These are phyloP conservation scores for Tanacetum coccineum DNA, from an alignment of 129 eudicot genomes.

Conservation along the genomic window DNA sequence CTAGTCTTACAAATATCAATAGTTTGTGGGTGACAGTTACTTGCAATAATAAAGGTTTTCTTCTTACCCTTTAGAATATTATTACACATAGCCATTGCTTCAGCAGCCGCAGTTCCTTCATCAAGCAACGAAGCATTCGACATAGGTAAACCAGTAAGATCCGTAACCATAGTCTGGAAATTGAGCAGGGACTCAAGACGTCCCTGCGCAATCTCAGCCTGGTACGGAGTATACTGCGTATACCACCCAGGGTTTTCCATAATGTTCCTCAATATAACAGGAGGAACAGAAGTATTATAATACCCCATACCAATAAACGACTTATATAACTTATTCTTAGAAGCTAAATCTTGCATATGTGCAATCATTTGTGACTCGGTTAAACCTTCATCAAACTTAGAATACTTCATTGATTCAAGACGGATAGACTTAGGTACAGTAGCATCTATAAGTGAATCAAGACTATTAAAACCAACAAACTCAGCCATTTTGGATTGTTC, in stretches of 20 bases:
- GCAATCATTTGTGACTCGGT: slow-evolving; percentile 87
- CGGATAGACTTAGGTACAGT: slow-evolving; percentile 90
- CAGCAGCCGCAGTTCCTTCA: slow-evolving; percentile 97
- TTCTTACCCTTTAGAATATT: slow-evolving; percentile 78
- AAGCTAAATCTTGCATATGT: slow-evolving; percentile 78
- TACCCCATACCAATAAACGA: slow-evolving; percentile 95
- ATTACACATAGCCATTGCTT: slow-evolving; percentile 99
- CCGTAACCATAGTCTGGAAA: slow-evolving; percentile 86
- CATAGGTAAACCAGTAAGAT: slow-evolving; percentile 89
- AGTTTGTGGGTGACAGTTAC: slow-evolving; percentile 92
- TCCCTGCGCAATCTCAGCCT: slow-evolving; percentile 94
- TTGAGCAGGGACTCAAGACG: slow-evolving; percentile 81
- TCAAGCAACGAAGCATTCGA: slow-evolving; percentile 89
- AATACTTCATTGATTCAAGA: slow-evolving; percentile 54
- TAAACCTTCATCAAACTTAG: slow-evolving; percentile 73
- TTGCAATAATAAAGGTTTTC: slow-evolving; percentile 82
- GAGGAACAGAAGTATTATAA: slow-evolving; percentile 79
- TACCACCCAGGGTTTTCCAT: slow-evolving; percentile 98
- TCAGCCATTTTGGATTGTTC: slow-evolving; percentile 82
- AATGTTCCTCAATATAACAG: slow-evolving; percentile 82
- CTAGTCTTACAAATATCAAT: slow-evolving; percentile 86
- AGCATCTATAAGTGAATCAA: slow-evolving; percentile 74
- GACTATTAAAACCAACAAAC: slow-evolving; percentile 53
- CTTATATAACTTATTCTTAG: slow-evolving; percentile 71
- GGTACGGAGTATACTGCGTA: slow-evolving; percentile 93